These are phyloP conservation scores for Fusarium guadeloupense DNA, from an alignment of 2,329 filamentous ascomycete genomes.

Conservation along the genomic window DNA sequence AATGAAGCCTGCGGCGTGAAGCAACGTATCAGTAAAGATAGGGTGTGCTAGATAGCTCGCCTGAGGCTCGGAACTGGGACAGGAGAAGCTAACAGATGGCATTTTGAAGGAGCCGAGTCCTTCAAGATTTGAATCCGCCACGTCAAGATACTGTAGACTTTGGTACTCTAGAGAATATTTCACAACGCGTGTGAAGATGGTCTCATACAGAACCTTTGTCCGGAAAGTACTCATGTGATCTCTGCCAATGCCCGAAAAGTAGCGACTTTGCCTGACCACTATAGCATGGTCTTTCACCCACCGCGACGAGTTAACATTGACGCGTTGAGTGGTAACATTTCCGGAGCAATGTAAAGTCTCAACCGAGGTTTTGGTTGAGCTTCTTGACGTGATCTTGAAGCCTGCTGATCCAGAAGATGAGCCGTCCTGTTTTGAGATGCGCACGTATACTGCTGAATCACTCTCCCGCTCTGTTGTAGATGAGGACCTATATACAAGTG, in stretches of 20 bases:
- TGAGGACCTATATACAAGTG: neutral
- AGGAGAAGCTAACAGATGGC: neutral
- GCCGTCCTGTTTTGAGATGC: neutral
- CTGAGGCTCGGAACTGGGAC: no score
- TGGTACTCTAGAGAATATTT: neutral
- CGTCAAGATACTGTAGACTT: neutral
- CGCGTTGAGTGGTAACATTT: neutral
- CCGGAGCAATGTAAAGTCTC: neutral
- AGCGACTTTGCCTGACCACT: neutral
- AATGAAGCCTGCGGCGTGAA: slow-evolving; percentile 1
- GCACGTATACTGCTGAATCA: neutral
- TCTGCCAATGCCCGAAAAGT: neutral
- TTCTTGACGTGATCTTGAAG: neutral
- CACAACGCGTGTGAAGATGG: neutral
- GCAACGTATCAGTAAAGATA: slow-evolving; percentile 4
- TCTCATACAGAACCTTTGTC: neutral
- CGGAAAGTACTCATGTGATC: neutral
- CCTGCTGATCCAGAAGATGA: neutral
- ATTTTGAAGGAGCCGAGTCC: neutral
- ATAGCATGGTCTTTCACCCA: neutral
- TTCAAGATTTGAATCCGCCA: slow-evolving; percentile 3
- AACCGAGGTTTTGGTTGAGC: neutral
- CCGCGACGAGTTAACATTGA: neutral
- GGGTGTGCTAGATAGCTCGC: neutral
- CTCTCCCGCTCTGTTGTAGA: neutral